Conservation (phyloP, 2,329 filamentous ascomycete species). For the Cladophialophora psammophila region DNA sequence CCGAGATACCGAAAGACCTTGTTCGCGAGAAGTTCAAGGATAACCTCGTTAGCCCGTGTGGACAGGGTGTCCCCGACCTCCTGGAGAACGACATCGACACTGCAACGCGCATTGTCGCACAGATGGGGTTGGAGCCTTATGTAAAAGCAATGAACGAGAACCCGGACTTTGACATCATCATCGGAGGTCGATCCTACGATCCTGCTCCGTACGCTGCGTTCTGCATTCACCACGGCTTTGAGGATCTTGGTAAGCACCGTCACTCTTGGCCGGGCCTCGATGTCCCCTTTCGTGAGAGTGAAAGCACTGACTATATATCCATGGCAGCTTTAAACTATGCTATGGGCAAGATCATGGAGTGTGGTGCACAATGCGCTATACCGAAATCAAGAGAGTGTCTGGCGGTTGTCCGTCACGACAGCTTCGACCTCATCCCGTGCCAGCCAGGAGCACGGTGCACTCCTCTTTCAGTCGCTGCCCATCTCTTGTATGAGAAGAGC, state of each 20-base stretch:
- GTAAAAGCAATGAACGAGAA: conserved; percentile 51
- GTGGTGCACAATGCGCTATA: conserved; percentile 56
- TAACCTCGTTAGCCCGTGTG: conserved; percentile 47
- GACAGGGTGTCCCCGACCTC: conserved; percentile 50
- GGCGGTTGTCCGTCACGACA: conserved; percentile 54
- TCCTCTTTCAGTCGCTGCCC: conserved; percentile 58
- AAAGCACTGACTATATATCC: neutral
- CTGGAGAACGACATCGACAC: conserved; percentile 50
- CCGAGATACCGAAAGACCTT: conserved; percentile 48
- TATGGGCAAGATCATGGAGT: conserved; percentile 66
- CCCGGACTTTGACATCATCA: conserved; percentile 57
- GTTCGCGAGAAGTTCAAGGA: conserved; percentile 45
- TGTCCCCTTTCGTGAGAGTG: neutral
- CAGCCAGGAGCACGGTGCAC: conserved; percentile 53
- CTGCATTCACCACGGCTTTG: conserved; percentile 47
- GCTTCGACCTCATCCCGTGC: conserved; percentile 57
- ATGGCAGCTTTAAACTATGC: conserved; percentile 52
- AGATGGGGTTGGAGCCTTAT: conserved; percentile 58
- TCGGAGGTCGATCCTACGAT: conserved; percentile 56
- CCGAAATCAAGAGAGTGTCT: conserved; percentile 57
- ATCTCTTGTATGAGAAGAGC: conserved; percentile 62
- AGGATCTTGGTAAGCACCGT: conserved; percentile 22
- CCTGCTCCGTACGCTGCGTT: conserved; percentile 53
- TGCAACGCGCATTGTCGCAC: conserved; percentile 51
- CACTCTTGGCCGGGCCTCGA: too few relatives aligned